Evolutionary conservation across 2,329 filamentous ascomycete species (phyloP).

Genomic region (Fusarium pininemorale): DNA sequence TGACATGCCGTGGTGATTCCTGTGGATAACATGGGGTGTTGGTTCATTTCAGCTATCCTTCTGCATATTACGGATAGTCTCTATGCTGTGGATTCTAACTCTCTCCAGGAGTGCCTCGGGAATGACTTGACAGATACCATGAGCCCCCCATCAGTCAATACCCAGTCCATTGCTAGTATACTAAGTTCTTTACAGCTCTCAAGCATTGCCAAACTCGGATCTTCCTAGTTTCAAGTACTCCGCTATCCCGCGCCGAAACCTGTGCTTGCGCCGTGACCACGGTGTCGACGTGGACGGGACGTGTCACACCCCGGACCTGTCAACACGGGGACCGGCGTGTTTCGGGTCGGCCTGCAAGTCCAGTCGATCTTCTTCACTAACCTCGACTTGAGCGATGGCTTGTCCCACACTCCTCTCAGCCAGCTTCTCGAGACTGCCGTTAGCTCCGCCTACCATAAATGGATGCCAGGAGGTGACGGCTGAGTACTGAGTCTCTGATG

Average conservation of each 20-base stretch:
- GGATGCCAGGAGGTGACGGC: background rate
- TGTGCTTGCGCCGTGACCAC: conserved; percentile 12
- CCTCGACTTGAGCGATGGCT: conserved; percentile 3
- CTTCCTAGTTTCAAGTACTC: background rate
- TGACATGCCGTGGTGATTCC: background rate
- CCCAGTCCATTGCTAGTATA: background rate
- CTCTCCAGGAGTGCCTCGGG: background rate
- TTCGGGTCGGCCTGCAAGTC: conserved; percentile 17
- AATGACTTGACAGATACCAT: conserved; percentile 1
- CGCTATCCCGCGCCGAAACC: background rate
- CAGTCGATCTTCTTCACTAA: background rate
- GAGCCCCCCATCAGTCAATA: background rate
- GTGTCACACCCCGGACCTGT: conserved; percentile 6
- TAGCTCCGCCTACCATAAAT: conserved; percentile 10
- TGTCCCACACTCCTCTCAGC: conserved; percentile 1
- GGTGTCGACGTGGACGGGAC: background rate
- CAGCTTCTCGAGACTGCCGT: conserved; percentile 12
- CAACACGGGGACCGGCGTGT: conserved; percentile 17
- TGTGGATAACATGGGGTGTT: conserved; percentile 4
- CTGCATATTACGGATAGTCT: background rate
- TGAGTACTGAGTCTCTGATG: background rate
- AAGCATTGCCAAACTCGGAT: background rate
- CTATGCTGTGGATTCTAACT: conserved; percentile 1
- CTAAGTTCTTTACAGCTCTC: background rate
- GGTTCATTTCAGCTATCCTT: background rate